Evolutionary conservation across 495 filamentous ascomycete genomes (phyloP), one percentile per base, ranked within the genome.

Genomic region (Evernia prunastri): DNA sequence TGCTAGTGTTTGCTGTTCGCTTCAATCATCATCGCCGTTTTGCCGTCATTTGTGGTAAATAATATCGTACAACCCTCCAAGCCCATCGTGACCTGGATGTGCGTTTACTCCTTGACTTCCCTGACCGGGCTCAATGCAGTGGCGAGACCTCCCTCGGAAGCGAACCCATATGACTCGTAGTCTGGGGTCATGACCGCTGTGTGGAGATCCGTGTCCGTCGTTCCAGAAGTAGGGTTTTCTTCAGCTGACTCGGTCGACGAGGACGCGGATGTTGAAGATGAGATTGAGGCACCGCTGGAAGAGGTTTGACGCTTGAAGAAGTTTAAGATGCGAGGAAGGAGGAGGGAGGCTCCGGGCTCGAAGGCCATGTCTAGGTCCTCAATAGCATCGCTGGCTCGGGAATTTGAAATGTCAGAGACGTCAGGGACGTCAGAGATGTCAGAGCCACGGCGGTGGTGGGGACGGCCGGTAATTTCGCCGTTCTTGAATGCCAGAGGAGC

Each of bases 401-500:
- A 27, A 37, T 37, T n/a, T n/a, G n/a, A n/a, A 8, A 3, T 11
- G 45, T 3, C 5, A 11, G 45, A 25, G 45, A 12, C 4, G 20
- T 43, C 42, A 4, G 45, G 15, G 5, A 49, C 1, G 0, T 53
- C 49, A 13, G 49, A 53, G 13, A 31, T 0, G 49, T 53, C 49
- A 18, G 49, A 53, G 49, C 49, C 49, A 18, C 49, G 49, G 49
- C 49, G 49, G 49, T 53, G 49, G 49, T 53, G 49, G 49, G 31
- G 49, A 31, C 27, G 49, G 25, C 49, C 49, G 27, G 49, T 29
- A 5, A 53, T 53, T 31, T 53, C 49, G 12, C 49, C 49, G 20
- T 53, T 31, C 49, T 29, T 31, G 27, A 53, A 53, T 6, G 49
- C 25, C 25, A 53, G 15, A 27, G 49, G 49, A 12, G 49, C 49